Evolutionary conservation across 2,329 filamentous ascomycete genomes (phyloP).

Genomic region (Allantophomopsis lycopodina): DNA sequence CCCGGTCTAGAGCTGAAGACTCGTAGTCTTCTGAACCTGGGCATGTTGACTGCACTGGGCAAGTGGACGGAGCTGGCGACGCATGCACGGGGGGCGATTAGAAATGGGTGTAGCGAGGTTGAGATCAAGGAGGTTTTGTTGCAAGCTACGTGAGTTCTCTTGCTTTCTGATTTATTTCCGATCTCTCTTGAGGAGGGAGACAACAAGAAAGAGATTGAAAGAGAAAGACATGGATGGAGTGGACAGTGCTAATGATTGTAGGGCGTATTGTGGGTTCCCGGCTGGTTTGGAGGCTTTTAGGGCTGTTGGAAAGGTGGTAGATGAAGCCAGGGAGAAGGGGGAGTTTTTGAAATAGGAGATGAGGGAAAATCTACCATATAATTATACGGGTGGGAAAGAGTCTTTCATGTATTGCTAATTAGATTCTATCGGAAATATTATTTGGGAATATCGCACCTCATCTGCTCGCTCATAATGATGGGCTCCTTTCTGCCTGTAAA

Average conservation of each 20-base stretch:
- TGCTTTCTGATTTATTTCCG: background rate
- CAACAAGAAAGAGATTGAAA: background rate
- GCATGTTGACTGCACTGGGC: slow-evolving; percentile 15
- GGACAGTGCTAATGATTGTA: slow-evolving; percentile 4
- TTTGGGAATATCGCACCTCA: too few relatives aligned
- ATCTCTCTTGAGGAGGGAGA: background rate
- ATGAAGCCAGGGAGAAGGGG: slow-evolving; percentile 15
- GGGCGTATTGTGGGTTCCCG: slow-evolving; percentile 16
- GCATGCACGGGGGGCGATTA: slow-evolving; percentile 16
- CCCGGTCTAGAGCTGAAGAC: slow-evolving; percentile 13
- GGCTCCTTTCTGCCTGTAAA: too few relatives aligned
- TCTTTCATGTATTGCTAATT: too few relatives aligned
- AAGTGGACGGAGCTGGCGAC: slow-evolving; percentile 17
- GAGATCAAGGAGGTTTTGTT: slow-evolving; percentile 16
- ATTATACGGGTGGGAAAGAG: too few relatives aligned
- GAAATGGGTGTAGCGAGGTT: slow-evolving; percentile 14
- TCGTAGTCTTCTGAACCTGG: slow-evolving; percentile 14
- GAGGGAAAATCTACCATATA: too few relatives aligned
- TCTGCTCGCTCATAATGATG: too few relatives aligned
- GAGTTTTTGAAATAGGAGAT: slow-evolving; percentile 6
- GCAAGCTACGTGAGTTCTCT: slow-evolving; percentile 12
- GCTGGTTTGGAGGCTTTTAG: slow-evolving; percentile 16
- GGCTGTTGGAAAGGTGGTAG: slow-evolving; percentile 14
- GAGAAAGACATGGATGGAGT: background rate
- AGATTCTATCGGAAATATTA: too few relatives aligned